Evolutionary conservation across 805 yeast species (phyloP), one percentile per base, ranked within the genome.

Genomic region (Hanseniaspora clermontiae): DNA sequence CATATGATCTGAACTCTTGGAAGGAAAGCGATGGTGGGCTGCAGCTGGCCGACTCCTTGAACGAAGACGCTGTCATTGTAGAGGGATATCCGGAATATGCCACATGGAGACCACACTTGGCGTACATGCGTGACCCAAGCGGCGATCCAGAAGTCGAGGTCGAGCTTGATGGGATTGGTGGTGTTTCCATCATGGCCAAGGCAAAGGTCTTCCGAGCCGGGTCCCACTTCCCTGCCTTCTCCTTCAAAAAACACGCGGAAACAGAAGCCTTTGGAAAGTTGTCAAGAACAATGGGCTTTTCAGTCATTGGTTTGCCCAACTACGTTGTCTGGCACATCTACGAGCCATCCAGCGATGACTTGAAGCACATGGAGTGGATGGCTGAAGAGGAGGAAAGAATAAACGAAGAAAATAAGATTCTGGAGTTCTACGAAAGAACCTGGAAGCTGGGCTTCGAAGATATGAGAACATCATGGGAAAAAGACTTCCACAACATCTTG

Each of bases 11-110:
- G 66, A 85, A 85, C 69, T 83, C 90, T 34, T 85, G 93, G 95
- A 87, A 82, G 65, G 95, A 85, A 68, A 78, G 84, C 59, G 90
- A 83, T 62, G 93, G 89, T 59, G 95, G 90, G 0, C 67, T 84
- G 57, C 86, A 82, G 65, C 68, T 85, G 61, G 96, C 96, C 34
- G 81, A 81, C 43, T 68, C 75, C 36, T 74, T 91, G 57, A 40
- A 15, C 15, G 91, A 84, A 65, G 96, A 91, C 70, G 95, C 95
- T 0, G 95, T 91, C 56, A 90, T 91, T 58, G 98, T 91, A 14
- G 98, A 91, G 72, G 98, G 98, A 15, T 89, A 89, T 68, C 95
- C 88, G 27, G 98, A 91, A 71, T 93, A 88, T 69, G 95, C 95
- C 45, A 91, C 98, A 1, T 91, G 97, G 97, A 78, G 98, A 70